Conservation (phyloP, 805 yeast genomes). For the Lachancea thermotolerans region DNA sequence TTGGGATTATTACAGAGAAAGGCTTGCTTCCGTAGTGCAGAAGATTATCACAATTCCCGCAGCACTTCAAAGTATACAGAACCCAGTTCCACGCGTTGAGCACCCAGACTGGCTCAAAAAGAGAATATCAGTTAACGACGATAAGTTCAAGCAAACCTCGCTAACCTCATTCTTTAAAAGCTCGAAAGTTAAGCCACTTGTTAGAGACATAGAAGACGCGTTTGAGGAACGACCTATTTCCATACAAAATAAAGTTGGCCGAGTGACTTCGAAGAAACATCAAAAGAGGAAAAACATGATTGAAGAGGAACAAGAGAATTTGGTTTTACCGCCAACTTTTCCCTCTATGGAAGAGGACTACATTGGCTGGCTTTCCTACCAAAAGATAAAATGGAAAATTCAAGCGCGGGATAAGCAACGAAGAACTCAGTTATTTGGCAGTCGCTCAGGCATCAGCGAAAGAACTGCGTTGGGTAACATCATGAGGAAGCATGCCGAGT, state of each 20-base stretch:
- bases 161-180: conserved; percentile 51
- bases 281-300: conserved; percentile 26
- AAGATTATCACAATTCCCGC: conserved; percentile 97
- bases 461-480: conserved; percentile 61
- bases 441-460: conserved; percentile 42
- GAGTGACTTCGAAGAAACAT: conserved; percentile 32
- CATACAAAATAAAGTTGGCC: conserved; percentile 29
- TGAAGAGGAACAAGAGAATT: conserved; percentile 38
- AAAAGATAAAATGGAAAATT: conserved; percentile 80
- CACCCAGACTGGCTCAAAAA: conserved; percentile 91
- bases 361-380: conserved; percentile 60
- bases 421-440: conserved; percentile 75
- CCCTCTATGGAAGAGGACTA: conserved; percentile 67
- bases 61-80: conserved; percentile 76
- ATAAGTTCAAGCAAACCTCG: conserved; percentile 64
- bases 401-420: conserved; percentile 68
- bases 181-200: conserved; percentile 37
- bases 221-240: conserved; percentile 34
- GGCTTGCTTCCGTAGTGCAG: conserved; percentile 88
- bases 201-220: conserved; percentile 72
- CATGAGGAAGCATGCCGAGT: conserved; percentile 72
- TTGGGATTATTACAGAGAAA: conserved; percentile 87
- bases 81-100: conserved; percentile 90
- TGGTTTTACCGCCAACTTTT: conserved; percentile 36
- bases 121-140: conserved; percentile 52